Base-by-base conservation (phyloP, 2,329 filamentous ascomycete genomes). In the Paraphaeosphaeria minitans region DNA sequence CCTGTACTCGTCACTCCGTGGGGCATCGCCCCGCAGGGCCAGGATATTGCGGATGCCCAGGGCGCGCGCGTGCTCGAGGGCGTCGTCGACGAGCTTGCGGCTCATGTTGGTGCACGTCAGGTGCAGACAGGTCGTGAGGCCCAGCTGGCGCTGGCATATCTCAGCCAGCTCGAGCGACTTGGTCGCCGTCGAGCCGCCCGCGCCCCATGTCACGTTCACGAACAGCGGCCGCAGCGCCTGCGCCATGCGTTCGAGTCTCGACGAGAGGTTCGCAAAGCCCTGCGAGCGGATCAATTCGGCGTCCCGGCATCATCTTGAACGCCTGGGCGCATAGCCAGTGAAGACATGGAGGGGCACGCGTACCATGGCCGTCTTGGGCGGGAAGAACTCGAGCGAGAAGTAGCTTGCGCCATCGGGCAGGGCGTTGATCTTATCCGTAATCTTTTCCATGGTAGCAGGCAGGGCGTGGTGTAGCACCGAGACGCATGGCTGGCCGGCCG, bases 41-140 rank as follows among this genome's bases (percentile, higher is more conserved):
- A 99, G 82, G 55, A 99, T 97, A 72, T 99, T 99, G 66, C 93
- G 85, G 66, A 99, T 92, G 0, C 95, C 95, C 49, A 98, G 80
- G 10, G 85, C 90, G 79, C 96, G 97, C 49, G 94, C 94, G 72
- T 96, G 91, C 70, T 96, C 91, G 65, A 99, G 81, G 0, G 94
- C 91, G 74, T 93, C 89, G 71, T 99, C 95, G 59, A 99, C 88
- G 67, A 96, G 80, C 52, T 84, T 85, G 66, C 89, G 87, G 75
- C 90, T 95, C 94, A 98, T 98, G 77, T 99, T 98, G 56, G 95
- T 99, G 79, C 95, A 99, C 2, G 95, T 99, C 66, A 99, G 82
- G 76, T 99, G 95, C 65, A 99, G 83, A 77, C 95, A 97, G 61
- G 95, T 99, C 43, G 95, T 98, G 59, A 99, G 84, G 59, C 91